Conservation (phyloP, 768 basidiomycete genomes). For the Coprinopsis marcescibilis region DNA sequence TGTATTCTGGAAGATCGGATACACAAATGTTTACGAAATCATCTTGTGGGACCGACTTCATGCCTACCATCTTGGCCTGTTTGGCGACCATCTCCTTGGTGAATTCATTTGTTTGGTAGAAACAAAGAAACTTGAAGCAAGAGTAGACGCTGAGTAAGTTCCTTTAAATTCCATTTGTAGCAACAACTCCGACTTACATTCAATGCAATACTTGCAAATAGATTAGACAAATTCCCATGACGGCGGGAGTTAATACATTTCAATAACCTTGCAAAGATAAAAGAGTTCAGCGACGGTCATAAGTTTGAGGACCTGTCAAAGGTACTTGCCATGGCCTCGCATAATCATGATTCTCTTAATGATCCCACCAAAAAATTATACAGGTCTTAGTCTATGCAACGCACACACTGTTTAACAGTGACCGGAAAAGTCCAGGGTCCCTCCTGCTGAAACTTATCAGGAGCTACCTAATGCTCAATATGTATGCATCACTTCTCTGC, state of each 20-base stretch:
- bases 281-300: conserved; percentile 23
- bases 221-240: too few relatives aligned
- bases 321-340: conserved; percentile 16
- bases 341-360: neutral
- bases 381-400: conserved; percentile 17
- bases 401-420: conserved; percentile 15
- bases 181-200: neutral
- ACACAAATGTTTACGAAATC: conserved; percentile 28
- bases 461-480: conserved; percentile 23
- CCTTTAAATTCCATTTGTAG: conserved; percentile 12
- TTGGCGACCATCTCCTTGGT: conserved; percentile 26
- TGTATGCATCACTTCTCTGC: conserved; percentile 23
- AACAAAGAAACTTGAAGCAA: neutral
- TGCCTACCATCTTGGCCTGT: conserved; percentile 26
- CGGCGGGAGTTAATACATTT: conserved; percentile 31
- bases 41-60: conserved; percentile 37
- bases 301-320: conserved; percentile 28
- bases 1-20: conserved; percentile 31
- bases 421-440: neutral
- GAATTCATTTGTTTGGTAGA: neutral
- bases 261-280: conserved; percentile 12
- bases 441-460: conserved; percentile 10
- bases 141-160: neutral
- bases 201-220: too few relatives aligned
- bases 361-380: neutral